Conservation (phyloP, 257 asterid species). For the Lycium barbarum region DNA sequence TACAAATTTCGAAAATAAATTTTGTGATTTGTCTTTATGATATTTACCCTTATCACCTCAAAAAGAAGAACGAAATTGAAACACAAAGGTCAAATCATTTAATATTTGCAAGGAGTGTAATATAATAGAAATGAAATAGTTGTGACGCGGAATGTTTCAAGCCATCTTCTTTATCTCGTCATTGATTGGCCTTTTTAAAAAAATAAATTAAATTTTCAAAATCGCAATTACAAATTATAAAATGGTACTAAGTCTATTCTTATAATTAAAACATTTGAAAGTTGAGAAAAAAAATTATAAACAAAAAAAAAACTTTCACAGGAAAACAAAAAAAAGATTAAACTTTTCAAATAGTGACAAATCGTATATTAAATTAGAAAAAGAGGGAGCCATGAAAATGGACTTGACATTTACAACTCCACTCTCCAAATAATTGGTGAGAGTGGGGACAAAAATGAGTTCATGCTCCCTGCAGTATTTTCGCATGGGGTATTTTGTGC, state of each 20-base stretch:
- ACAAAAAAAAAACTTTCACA: neutral
- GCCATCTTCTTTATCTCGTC: neutral
- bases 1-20: neutral
- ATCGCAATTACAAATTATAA: neutral
- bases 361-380: neutral
- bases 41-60: neutral
- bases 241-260: neutral
- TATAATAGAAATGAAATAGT: neutral
- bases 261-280: neutral
- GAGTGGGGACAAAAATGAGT: constrained; percentile 9
- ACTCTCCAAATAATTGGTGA: constrained; percentile 4
- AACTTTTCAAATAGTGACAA: neutral
- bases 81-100: neutral
- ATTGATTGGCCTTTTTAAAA: neutral
- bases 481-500: neutral
- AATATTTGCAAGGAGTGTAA: neutral
- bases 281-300: neutral
- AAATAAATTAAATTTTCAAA: neutral
- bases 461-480: neutral
- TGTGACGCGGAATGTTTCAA: neutral
- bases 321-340: neutral
- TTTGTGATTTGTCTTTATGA: neutral
- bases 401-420: constrained; percentile 24
- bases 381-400: neutral
- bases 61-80: neutral